These are phyloP conservation scores for Candida oleophila DNA, from an alignment of 805 yeast genomes.

Conservation along the genomic window DNA sequence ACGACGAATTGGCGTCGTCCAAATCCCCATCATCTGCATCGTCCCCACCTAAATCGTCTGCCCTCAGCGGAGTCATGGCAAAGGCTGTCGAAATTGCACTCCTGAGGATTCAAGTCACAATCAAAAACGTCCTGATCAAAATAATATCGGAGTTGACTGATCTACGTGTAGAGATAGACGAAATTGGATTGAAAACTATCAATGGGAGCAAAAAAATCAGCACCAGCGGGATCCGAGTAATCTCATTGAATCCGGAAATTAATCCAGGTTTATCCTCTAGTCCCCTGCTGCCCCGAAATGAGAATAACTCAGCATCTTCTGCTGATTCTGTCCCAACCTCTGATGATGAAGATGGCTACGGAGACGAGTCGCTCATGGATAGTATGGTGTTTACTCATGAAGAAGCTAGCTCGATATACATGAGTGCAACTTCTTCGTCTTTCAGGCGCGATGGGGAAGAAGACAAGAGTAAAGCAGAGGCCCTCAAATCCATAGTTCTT, in stretches of 20 bases:
- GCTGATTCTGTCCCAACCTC: background rate
- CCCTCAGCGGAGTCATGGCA: slow-evolving; percentile 56
- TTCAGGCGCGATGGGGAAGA: slow-evolving; percentile 17
- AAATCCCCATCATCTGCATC: slow-evolving; percentile 22
- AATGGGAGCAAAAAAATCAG: slow-evolving; percentile 47
- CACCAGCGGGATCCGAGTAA: slow-evolving; percentile 39
- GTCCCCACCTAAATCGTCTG: slow-evolving; percentile 24
- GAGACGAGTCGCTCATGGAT: slow-evolving; percentile 47
- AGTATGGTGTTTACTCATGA: slow-evolving; percentile 67
- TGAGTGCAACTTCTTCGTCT: slow-evolving; percentile 73
- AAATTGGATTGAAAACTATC: slow-evolving; percentile 33
- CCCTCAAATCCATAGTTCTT: slow-evolving; percentile 19
- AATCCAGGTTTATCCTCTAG: slow-evolving; percentile 21
- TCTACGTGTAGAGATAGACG: slow-evolving; percentile 30
- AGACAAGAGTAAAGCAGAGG: background rate
- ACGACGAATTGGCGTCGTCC: slow-evolving; percentile 9
- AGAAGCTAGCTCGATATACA: slow-evolving; percentile 69
- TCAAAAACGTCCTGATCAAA: slow-evolving; percentile 47
- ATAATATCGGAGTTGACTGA: slow-evolving; percentile 47
- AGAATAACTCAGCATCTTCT: background rate
- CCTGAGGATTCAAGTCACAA: slow-evolving; percentile 53
- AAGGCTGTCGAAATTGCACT: slow-evolving; percentile 68
- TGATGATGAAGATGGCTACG: slow-evolving; percentile 28
- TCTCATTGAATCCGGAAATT: slow-evolving; percentile 40
- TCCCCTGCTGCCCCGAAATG: slow-evolving; percentile 1